These are phyloP conservation scores for Salicornia ramosissima DNA, from an alignment of 148 eudicot species.

Conservation along the genomic window DNA sequence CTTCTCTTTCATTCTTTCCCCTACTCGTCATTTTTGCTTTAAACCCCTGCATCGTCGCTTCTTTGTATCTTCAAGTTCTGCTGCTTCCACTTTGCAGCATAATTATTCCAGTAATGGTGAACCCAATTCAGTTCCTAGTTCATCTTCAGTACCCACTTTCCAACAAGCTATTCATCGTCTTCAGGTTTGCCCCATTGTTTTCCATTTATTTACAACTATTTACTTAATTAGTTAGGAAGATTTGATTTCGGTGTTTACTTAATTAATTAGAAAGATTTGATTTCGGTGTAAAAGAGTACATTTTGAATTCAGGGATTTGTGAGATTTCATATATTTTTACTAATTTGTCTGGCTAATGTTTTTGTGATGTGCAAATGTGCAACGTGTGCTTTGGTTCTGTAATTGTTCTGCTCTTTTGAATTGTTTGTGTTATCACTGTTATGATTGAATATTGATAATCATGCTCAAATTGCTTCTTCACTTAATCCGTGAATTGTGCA, in stretches of 20 bases:
- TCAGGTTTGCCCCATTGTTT: constrained; percentile 47
- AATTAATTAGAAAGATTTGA: not conserved
- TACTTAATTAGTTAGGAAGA: not conserved
- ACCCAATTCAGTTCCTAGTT: constrained; percentile 23
- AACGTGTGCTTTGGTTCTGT: not conserved
- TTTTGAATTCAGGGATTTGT: not conserved
- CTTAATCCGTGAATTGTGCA: too few species aligned
- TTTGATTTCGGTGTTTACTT: not conserved
- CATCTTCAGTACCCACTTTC: constrained; percentile 55
- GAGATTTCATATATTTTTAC: not conserved
- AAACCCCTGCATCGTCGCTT: constrained; percentile 25
- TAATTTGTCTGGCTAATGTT: not conserved
- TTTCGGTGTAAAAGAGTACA: not conserved
- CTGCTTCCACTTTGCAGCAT: constrained; percentile 22
- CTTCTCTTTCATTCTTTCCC: constrained; percentile 32
- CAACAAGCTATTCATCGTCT: constrained; percentile 98
- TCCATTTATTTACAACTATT: not conserved
- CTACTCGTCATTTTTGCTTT: constrained; percentile 23
- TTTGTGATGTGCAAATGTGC: not conserved
- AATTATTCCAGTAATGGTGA: constrained; percentile 24
- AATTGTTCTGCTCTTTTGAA: not conserved
- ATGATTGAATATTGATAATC: too few species aligned
- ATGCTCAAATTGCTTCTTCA: too few species aligned
- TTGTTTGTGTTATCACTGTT: not conserved
- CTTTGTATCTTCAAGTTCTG: constrained; percentile 29